phyloP scores from a whole-genome alignment of 2,329 filamentous ascomycete genomes.

The Aaosphaeria arxii region DNA sequence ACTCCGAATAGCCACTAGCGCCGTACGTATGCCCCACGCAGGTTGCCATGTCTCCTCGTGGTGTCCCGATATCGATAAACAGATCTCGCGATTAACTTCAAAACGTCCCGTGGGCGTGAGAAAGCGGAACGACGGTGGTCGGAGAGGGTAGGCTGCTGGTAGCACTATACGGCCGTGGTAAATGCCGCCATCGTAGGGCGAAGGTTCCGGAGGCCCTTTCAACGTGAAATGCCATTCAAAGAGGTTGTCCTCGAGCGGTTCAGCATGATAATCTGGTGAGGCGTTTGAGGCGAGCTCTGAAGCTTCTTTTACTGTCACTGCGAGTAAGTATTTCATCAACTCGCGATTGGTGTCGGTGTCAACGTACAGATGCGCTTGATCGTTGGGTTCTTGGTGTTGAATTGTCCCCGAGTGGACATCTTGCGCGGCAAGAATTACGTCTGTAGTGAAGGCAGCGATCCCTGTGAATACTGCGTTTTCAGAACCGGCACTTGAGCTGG shows the following conservation, averaged over 20 bases:
- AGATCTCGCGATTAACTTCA: slow-evolving; percentile 95
- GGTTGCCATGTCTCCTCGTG: slow-evolving; percentile 99
- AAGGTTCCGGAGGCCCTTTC: slow-evolving; percentile 76
- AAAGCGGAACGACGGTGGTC: slow-evolving; percentile 94
- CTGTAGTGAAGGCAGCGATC: no score
- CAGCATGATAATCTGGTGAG: slow-evolving; percentile 80
- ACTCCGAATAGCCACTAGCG: slow-evolving; percentile 71
- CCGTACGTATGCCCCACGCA: slow-evolving; percentile 93
- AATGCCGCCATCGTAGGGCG: slow-evolving; percentile 74
- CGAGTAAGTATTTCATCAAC: slow-evolving; percentile 11
- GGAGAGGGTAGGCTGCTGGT: slow-evolving; percentile 83
- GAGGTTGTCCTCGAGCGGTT: slow-evolving; percentile 82
- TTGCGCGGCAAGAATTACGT: slow-evolving; percentile 2
- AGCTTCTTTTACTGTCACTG: slow-evolving; percentile 74
- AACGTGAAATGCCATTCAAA: slow-evolving; percentile 99
- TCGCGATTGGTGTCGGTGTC: slow-evolving; percentile 23
- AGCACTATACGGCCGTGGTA: slow-evolving; percentile 96
- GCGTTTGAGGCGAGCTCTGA: slow-evolving; percentile 77
- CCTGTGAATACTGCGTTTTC: no score
- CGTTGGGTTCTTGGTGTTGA: slow-evolving; percentile 77
- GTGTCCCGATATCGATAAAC: slow-evolving; percentile 87
- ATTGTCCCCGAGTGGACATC: slow-evolving; percentile 42
- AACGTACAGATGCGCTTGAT: slow-evolving; percentile 76
- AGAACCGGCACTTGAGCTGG: no score
- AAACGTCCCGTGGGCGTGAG: slow-evolving; percentile 88